A percentile compares a stretch with the other conserved stretches of the same genome.
Conservation (phyloP, 2,329 filamentous ascomycete species). For the Fusarium chlamydosporum region DNA sequence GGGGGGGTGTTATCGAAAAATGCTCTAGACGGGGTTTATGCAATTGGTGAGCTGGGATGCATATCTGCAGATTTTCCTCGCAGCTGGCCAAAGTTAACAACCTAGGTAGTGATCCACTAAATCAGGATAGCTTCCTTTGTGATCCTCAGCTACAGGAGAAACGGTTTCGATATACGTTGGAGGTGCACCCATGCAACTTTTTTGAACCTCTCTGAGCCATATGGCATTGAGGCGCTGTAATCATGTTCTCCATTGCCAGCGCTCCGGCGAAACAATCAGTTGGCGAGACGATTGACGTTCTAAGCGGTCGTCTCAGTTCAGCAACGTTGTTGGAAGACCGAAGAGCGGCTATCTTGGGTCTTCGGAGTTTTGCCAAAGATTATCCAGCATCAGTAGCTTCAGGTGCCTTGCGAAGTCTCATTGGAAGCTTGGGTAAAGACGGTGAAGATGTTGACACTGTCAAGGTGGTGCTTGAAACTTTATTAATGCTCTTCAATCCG, state of each 20-base stretch:
- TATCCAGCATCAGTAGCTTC: constrained; percentile 97
- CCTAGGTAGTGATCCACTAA: constrained; percentile 16
- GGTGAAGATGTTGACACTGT: constrained; percentile 95
- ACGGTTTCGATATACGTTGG: constrained; percentile 21
- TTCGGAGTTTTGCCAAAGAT: constrained; percentile 95
- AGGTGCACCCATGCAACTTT: constrained; percentile 36
- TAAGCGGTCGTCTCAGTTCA: constrained; percentile 88
- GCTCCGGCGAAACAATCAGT: constrained; percentile 97
- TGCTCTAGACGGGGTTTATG: constrained; percentile 29
- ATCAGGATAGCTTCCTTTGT: constrained; percentile 32
- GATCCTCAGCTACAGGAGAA: constrained; percentile 18
- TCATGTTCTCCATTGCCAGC: constrained; percentile 74
- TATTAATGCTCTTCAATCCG: constrained; percentile 89
- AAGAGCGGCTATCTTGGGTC: constrained; percentile 89
- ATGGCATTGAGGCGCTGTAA: constrained; percentile 52
- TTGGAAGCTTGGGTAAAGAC: constrained; percentile 87
- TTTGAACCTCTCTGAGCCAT: constrained; percentile 40
- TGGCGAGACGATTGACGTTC: constrained; percentile 90
- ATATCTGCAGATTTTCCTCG: constrained; percentile 33
- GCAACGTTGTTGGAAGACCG: constrained; percentile 95
- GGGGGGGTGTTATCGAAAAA: background rate
- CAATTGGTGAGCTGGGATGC: constrained; percentile 36
- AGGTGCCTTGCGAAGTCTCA: constrained; percentile 89
- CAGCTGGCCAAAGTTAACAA: constrained; percentile 44
- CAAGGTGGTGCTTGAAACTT: constrained; percentile 93